phyloP scores from a whole-genome alignment of 2,329 filamentous ascomycete genomes.

The Diaporthe australafricana region DNA sequence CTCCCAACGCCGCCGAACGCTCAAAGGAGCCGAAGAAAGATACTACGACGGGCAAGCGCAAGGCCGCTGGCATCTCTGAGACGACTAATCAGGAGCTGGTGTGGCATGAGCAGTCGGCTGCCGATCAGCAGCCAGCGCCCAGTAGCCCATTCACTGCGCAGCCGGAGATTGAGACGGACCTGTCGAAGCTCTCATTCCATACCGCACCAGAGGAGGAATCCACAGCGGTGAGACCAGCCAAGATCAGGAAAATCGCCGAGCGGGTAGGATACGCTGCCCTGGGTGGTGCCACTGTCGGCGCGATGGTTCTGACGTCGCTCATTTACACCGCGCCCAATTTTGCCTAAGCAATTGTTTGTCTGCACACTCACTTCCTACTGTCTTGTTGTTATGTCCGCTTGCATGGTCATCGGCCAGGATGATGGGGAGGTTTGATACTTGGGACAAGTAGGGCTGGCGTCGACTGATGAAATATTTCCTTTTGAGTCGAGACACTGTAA shows the following conservation, averaged over 20 bases:
- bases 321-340: constrained; percentile 53
- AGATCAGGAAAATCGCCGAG: constrained; percentile 46
- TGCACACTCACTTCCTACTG: background rate
- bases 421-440: background rate
- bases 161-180: constrained; percentile 17
- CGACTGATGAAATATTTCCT: background rate
- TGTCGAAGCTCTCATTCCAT: constrained; percentile 31
- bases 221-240: constrained; percentile 41
- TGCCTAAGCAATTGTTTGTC: constrained; percentile 33
- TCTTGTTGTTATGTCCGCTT: background rate
- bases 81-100: constrained; percentile 7
- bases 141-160: background rate
- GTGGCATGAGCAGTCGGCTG: constrained; percentile 20
- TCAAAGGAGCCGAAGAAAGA: background rate
- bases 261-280: constrained; percentile 51
- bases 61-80: constrained; percentile 34
- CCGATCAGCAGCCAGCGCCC: background rate
- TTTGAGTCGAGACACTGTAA: background rate
- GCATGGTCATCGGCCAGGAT: background rate
- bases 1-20: background rate
- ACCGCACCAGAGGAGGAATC: background rate
- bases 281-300: constrained; percentile 49
- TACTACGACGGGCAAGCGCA: constrained; percentile 26
- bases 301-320: constrained; percentile 50
- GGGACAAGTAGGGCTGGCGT: background rate